These are phyloP conservation scores for Gypsophila paniculata DNA, from an alignment of 179 eudicot species.

Conservation along the genomic window DNA sequence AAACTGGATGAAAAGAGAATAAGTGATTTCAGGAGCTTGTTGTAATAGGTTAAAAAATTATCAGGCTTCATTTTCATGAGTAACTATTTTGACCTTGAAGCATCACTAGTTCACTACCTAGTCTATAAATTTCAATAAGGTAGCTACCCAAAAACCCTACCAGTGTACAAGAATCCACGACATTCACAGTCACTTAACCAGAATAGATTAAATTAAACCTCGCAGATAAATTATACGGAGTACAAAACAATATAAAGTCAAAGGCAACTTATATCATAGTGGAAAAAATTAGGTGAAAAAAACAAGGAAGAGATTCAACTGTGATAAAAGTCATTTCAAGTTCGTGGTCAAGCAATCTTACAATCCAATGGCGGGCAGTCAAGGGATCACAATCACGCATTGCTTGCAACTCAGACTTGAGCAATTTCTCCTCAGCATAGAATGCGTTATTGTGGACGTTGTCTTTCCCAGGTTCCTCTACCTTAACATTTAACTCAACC, in stretches of 20 bases:
- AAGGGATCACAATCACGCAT: constrained; percentile 83
- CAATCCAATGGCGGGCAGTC: constrained; percentile 98
- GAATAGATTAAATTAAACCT: not conserved
- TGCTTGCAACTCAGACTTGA: constrained; percentile 77
- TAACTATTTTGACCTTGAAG: not conserved
- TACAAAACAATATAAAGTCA: no score
- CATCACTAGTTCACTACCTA: not conserved
- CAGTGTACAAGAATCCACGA: not conserved
- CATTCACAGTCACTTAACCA: not conserved
- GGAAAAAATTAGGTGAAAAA: not conserved
- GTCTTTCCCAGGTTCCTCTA: constrained; percentile 83
- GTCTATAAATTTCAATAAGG: not conserved
- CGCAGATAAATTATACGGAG: no score
- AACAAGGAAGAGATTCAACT: constrained; percentile 4
- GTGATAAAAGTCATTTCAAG: not conserved
- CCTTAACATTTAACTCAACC: constrained; percentile 88
- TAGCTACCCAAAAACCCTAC: not conserved
- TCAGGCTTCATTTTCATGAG: not conserved
- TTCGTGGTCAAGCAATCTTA: constrained; percentile 37
- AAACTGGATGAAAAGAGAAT: not conserved
- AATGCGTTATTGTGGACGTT: constrained; percentile 93
- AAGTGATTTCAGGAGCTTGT: not conserved
- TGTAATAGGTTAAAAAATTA: not conserved
- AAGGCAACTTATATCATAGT: not conserved
- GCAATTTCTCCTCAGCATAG: constrained; percentile 84